Percentiles rank a stretch among this genome's conserved stretches.
phyloP scores from a whole-genome alignment of 2,329 filamentous ascomycete genomes.

The Ophiostoma tasmaniense region DNA sequence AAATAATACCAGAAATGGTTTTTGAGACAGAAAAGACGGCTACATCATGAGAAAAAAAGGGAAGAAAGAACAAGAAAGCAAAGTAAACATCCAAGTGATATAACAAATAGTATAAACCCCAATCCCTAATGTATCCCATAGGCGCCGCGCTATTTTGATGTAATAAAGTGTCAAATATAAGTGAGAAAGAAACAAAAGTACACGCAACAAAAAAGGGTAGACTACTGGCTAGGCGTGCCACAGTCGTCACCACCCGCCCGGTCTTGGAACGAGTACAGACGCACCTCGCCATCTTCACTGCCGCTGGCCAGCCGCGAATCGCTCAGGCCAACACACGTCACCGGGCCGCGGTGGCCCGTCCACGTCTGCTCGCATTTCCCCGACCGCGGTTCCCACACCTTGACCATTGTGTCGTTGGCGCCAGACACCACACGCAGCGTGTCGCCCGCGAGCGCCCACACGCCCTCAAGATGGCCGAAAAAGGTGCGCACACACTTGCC shows the following conservation, averaged over 20 bases:
- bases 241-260: constrained; percentile 23
- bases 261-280: constrained; percentile 69
- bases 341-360: constrained; percentile 79
- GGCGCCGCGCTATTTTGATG: neutral
- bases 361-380: constrained; percentile 90
- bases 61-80: neutral
- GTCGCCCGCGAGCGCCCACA: constrained; percentile 63
- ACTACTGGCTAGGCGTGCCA: neutral
- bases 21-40: neutral
- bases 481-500: constrained; percentile 82
- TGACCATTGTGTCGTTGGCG: constrained; percentile 89
- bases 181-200: neutral
- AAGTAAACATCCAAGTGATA: neutral
- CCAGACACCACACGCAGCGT: constrained; percentile 67
- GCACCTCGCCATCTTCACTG: constrained; percentile 85
- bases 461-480: constrained; percentile 92
- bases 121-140: neutral
- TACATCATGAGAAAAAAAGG: neutral
- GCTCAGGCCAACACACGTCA: constrained; percentile 86
- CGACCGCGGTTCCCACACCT: constrained; percentile 85
- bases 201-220: neutral
- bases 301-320: constrained; percentile 85
- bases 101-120: neutral
- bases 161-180: neutral
- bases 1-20: neutral